phyloP scores from a whole-genome alignment of 768 basidiomycete genomes.

The Termitomyces sp. region DNA sequence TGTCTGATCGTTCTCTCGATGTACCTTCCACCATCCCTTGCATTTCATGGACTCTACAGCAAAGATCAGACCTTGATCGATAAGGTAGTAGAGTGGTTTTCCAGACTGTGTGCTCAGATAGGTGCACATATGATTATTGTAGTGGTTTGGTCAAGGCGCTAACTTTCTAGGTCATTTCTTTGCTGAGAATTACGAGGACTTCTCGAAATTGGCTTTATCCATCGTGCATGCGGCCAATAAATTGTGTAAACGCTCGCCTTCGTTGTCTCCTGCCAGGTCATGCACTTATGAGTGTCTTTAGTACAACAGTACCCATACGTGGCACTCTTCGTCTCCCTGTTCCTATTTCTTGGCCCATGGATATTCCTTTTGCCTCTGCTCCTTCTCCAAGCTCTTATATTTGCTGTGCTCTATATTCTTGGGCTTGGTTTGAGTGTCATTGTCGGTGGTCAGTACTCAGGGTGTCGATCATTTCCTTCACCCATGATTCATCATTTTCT shows the following conservation, averaged over 20 bases:
- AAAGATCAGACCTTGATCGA: neutral
- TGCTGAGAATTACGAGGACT: neutral
- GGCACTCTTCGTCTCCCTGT: constrained; percentile 12
- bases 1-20: neutral
- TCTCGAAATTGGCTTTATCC: neutral
- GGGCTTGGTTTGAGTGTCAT: constrained; percentile 21
- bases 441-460: constrained; percentile 20
- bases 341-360: constrained; percentile 25
- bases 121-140: neutral
- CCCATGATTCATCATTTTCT: neutral
- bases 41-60: neutral
- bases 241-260: constrained; percentile 5
- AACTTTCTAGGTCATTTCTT: neutral
- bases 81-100: constrained; percentile 1
- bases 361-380: constrained; percentile 24
- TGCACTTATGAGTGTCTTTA: constrained; percentile 1
- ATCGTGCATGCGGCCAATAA: neutral
- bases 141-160: neutral
- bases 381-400: constrained; percentile 18
- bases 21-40: constrained; percentile 2
- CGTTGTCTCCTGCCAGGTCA: neutral
- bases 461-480: neutral
- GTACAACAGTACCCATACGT: constrained; percentile 19
- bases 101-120: neutral
- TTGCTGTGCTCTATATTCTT: constrained; percentile 14